Evolutionary conservation across 208 protist species (phyloP).

Genomic region (Leishmania guyanensis): DNA sequence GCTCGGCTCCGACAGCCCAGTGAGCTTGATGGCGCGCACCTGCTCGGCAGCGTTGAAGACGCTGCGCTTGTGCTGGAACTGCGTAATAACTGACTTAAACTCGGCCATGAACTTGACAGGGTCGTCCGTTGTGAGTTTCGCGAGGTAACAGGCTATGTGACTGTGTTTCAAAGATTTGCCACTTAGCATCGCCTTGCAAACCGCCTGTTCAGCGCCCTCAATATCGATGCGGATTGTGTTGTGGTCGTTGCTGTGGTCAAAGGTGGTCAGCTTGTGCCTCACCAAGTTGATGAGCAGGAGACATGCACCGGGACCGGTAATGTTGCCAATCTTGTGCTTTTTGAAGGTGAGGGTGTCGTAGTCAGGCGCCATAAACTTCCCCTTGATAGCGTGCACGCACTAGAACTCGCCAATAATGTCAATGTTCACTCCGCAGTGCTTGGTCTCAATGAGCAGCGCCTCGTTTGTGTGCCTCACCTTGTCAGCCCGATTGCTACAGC

Average conservation of each 20-base stretch:
- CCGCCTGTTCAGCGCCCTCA: conserved; percentile 48
- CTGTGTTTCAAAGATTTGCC: conserved; percentile 59
- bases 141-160: conserved; percentile 52
- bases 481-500: conserved; percentile 35
- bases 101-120: conserved; percentile 53
- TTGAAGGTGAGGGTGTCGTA: conserved; percentile 65
- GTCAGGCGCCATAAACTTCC: conserved; percentile 71
- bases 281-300: conserved; percentile 75
- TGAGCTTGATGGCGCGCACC: conserved; percentile 64
- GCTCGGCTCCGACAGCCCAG: conserved; percentile 42
- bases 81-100: conserved; percentile 52
- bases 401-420: conserved; percentile 92
- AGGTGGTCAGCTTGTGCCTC: conserved; percentile 53
- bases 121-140: conserved; percentile 49
- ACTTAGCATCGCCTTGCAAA: conserved; percentile 54
- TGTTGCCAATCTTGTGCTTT: conserved; percentile 49
- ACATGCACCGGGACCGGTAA: conserved; percentile 48
- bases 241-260: conserved; percentile 48
- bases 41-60: conserved; percentile 66
- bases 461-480: conserved; percentile 51
- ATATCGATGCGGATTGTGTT: conserved; percentile 60
- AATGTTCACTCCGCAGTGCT: conserved; percentile 78
- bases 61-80: conserved; percentile 48
- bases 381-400: conserved; percentile 66
- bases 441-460: conserved; percentile 71